Evolutionary conservation across 257 asterid genomes (phyloP).

Genomic region (Primulina eburnea): DNA sequence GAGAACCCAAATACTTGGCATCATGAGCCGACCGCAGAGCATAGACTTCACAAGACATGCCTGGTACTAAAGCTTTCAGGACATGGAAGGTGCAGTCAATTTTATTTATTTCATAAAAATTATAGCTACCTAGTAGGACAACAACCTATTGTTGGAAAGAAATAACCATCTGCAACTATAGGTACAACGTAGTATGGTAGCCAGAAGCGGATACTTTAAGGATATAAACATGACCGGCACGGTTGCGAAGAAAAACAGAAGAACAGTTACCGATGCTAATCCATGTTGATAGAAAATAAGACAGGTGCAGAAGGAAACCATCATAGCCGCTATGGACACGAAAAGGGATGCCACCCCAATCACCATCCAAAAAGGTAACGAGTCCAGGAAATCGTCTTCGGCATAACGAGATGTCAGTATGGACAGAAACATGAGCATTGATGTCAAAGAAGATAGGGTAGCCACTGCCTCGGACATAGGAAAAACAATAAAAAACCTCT

Average conservation of each 20-base stretch:
- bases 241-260: conserved; percentile 12
- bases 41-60: background rate
- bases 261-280: background rate
- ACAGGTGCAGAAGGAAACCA: conserved; percentile 27
- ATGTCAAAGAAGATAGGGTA: conserved; percentile 28
- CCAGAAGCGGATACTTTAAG: conserved; percentile 28
- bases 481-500: conserved; percentile 23
- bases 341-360: conserved; percentile 31
- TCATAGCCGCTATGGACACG: conserved; percentile 36
- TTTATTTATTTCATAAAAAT: too few relatives aligned
- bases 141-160: conserved; percentile 22
- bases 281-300: conserved; percentile 31
- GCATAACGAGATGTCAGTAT: conserved; percentile 38
- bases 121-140: background rate
- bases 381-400: conserved; percentile 27
- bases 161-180: conserved; percentile 25
- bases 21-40: background rate
- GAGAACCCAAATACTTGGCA: background rate
- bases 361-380: conserved; percentile 36
- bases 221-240: conserved; percentile 27
- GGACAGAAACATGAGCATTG: conserved; percentile 37
- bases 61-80: background rate
- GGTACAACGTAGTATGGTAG: conserved; percentile 23
- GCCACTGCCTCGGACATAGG: conserved; percentile 35
- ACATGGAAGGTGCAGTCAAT: background rate